phyloP scores from a whole-genome alignment of 208 protist genomes.

The Porcisia deanei region DNA sequence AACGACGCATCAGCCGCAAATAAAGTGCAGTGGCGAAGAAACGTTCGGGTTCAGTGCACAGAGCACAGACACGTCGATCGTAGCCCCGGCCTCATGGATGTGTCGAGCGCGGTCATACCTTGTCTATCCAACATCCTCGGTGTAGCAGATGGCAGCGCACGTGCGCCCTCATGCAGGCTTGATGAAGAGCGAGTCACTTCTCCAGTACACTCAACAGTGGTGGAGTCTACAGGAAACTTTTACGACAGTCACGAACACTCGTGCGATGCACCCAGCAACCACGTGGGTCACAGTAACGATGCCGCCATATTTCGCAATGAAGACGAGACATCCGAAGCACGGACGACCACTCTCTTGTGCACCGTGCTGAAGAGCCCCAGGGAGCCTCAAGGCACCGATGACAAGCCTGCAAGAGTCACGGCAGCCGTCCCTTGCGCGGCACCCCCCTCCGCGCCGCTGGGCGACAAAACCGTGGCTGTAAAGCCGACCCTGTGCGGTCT shows the following conservation, averaged over 20 bases:
- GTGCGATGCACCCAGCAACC: neutral
- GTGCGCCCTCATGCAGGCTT: neutral
- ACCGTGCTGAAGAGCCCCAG: neutral
- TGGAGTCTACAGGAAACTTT: neutral
- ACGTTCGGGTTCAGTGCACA: neutral
- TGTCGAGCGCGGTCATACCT: neutral
- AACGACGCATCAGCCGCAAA: neutral
- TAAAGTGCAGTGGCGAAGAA: too few relatives aligned
- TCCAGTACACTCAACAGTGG: neutral
- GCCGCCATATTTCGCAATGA: neutral
- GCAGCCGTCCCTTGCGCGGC: neutral
- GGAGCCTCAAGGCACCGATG: neutral
- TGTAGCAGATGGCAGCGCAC: neutral
- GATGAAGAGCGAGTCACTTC: neutral
- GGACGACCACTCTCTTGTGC: neutral
- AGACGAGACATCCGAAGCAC: neutral
- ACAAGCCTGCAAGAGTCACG: neutral
- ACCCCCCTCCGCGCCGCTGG: neutral
- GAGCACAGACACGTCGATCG: neutral
- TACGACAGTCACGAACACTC: neutral
- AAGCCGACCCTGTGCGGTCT: neutral
- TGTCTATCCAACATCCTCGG: slow-evolving; percentile 11
- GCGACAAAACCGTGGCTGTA: neutral
- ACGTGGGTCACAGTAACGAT: too few relatives aligned
- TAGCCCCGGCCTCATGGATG: neutral